Conservation (phyloP, 2,329 filamentous ascomycete species). For the Diplodia intermedia region DNA sequence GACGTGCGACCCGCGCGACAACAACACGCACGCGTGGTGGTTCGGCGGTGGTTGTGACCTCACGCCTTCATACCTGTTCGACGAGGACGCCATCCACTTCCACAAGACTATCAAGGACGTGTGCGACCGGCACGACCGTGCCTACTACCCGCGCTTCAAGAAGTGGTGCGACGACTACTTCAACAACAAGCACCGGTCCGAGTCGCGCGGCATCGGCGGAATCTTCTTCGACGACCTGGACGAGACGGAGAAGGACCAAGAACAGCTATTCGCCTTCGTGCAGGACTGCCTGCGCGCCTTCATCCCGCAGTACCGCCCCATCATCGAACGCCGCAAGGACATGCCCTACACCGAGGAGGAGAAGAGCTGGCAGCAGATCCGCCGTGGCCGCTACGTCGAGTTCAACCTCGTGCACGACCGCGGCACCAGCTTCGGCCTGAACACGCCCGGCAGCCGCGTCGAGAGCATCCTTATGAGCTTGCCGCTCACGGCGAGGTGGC, state of each 20-base stretch:
- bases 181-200: slow-evolving; percentile 86
- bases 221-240: slow-evolving; percentile 99
- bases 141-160: slow-evolving; percentile 94
- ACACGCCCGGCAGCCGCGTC: slow-evolving; percentile 87
- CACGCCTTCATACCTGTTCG: slow-evolving; percentile 92
- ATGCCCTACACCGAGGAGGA: slow-evolving; percentile 86
- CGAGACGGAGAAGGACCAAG: slow-evolving; percentile 81
- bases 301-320: slow-evolving; percentile 87
- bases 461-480: slow-evolving; percentile 99
- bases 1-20: slow-evolving; percentile 79
- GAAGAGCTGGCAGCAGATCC: slow-evolving; percentile 96
- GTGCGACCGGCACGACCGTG: slow-evolving; percentile 91
- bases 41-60: slow-evolving; percentile 95
- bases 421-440: slow-evolving; percentile 91
- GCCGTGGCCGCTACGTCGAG: slow-evolving; percentile 94
- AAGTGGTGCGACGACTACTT: slow-evolving; percentile 99
- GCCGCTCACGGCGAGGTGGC: slow-evolving; percentile 90
- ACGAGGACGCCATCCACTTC: slow-evolving; percentile 97
- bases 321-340: slow-evolving; percentile 85
- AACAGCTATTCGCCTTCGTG: slow-evolving; percentile 88
- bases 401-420: slow-evolving; percentile 98
- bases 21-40: slow-evolving; percentile 90
- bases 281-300: slow-evolving; percentile 87
- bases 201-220: slow-evolving; percentile 86
- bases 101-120: slow-evolving; percentile 90